Conservation (phyloP, 805 yeast species). For the Schwanniomyces pseudopolymorphus region DNA sequence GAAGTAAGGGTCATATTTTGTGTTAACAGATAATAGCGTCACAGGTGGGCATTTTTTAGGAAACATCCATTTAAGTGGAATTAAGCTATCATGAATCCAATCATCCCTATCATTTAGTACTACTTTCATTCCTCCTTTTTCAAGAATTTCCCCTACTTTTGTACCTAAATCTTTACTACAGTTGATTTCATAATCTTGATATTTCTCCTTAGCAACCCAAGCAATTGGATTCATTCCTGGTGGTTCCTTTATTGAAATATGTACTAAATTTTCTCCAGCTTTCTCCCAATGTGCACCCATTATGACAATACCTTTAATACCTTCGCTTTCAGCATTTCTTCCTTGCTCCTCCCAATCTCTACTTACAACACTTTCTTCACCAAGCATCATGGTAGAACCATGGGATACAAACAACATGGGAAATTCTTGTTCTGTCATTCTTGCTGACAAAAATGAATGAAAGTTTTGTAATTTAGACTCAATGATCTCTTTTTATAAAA, state of each 20-base stretch:
- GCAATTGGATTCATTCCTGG: constrained; percentile 4
- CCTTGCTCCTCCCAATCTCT: constrained; percentile 5
- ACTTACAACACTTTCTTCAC: constrained; percentile 2
- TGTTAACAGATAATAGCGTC: constrained; percentile 1
- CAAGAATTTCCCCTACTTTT: not conserved
- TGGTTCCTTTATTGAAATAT: constrained; percentile 3
- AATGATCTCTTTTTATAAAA: not conserved
- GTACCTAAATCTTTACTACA: constrained; percentile 2
- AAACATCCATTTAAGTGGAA: constrained; percentile 3
- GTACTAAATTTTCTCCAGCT: constrained; percentile 1
- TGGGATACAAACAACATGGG: constrained; percentile 3
- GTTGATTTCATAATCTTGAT: constrained; percentile 2
- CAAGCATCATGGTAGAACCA: constrained; percentile 4
- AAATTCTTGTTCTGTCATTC: not conserved
- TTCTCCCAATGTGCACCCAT: constrained; percentile 3
- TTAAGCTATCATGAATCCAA: constrained; percentile 3
- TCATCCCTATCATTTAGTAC: constrained; percentile 2
- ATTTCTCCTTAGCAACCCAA: constrained; percentile 4
- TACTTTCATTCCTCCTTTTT: constrained; percentile 1
- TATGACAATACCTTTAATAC: constrained; percentile 1
- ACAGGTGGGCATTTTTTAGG: constrained; percentile 3
- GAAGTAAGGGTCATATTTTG: constrained; percentile 2
- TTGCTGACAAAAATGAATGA: not conserved
- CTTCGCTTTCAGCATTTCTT: constrained; percentile 2
- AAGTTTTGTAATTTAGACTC: not conserved